Evolutionary conservation across 1,284 basidiomycete genomes (phyloP), one percentile per base, ranked within the genome.

Genomic region (Uromyces viciae-fabae): DNA sequence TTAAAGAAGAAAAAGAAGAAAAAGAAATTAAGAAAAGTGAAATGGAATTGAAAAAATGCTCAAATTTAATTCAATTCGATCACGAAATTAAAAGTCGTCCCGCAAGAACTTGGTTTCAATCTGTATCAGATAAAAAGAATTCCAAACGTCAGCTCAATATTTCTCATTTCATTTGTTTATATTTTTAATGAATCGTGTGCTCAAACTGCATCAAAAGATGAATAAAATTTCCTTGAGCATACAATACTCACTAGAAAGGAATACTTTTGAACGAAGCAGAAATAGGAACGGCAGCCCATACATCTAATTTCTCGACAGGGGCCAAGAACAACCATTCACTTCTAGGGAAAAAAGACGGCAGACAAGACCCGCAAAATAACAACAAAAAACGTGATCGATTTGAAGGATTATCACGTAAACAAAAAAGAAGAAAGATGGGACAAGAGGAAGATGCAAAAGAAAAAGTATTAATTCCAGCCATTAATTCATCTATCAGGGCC

Each of bases 31-130:
- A 93, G 54, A 90, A 90, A 86, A 95, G 94, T 2, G 97, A 99
- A 86, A 98, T 98, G 94, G 94, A 99, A 86, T 85, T 99, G 28
- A 91, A 90, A 83, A 99, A 98, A 87, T 94, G 95, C 49, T 91
- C 97, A 86, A 99, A 99, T 86, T 91, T 99, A 89, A 91, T 98
- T 76, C 92, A 95, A 85, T 94, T 99, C 84, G 90, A 93, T 86
- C 90, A 90, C n/a, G 97, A 99, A 87, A 99, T 99, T 84, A 94
- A 92, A 86, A 91, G 93, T 43, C 89, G 96, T 72, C 97, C 97
- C 9, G 94, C 94, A 36, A 89, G 96, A 82, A 98, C 95, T 17
- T 99, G 97, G 97, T 99, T 99, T 90, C 96, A 98, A 87, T 91
- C 89, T 33, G 89, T 90, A 82, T 92, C 92, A 86, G 94, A 98